Evolutionary conservation across 495 filamentous ascomycete species (phyloP), one percentile per base, ranked within the genome.

Genomic region (Oidiodendron maius): DNA sequence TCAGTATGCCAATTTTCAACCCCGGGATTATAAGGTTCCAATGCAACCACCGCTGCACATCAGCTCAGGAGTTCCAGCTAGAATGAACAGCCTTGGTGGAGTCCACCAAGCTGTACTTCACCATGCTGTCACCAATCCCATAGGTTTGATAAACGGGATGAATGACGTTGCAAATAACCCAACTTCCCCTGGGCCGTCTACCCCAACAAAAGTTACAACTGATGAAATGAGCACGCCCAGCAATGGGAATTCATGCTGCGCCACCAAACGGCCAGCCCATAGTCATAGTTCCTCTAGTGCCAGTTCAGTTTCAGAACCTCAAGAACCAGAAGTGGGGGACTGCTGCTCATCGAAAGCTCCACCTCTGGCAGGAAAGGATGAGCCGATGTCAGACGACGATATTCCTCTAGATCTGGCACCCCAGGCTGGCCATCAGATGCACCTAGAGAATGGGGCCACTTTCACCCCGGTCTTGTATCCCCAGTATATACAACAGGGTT

Each of bases 1-100:
- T 25, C 57, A 56, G 30, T 60, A 51, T 51, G 46, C 52, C 0
- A 53, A 46, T 18, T 40, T 51, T 1, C 52, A 52, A 36, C 30
- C 50, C 13, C 56, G 50, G 37, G 47, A 37, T 35, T 24, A 22
- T 22, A 34, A 49, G 22, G 18, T 49, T 6, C 25, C 48, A 11
- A 56, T 56, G 50, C 57, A 56, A 16, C 23, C 46, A 17, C 52
- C 52, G 39, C 53, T 37, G n/a, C 42, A 56, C n/a, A 30, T 46
- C 5, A 15, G 16, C 15, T 41, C 41, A 17, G 20, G 1, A 11
- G 10, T 15, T 4, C 4, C 12, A 6, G 38, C 2, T 21, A 24
- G 17, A 35, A 30, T 40, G 25, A 44, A 28, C 2, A 3, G 23
- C 17, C 16, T 11, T 5, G 20, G 30, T 30, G 15, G 20, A 11